Evolutionary conservation across 1,139 yeast species (phyloP).

Genomic region (Yamadazyma trypodendri): DNA sequence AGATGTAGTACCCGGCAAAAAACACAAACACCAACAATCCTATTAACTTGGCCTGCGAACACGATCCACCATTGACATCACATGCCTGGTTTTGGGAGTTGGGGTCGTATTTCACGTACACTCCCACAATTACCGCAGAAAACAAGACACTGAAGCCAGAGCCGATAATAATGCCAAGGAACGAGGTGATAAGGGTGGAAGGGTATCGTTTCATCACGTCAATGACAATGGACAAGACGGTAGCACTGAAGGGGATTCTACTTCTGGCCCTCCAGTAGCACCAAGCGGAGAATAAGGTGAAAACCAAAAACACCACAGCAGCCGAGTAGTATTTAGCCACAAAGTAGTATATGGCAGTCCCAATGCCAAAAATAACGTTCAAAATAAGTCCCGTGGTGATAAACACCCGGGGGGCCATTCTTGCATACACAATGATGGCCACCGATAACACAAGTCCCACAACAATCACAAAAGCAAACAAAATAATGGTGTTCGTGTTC

Average conservation of each 20-base stretch:
- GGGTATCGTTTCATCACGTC: slow-evolving; percentile 75
- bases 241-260: slow-evolving; percentile 72
- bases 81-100: slow-evolving; percentile 36
- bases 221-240: slow-evolving; percentile 68
- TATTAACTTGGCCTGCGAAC: slow-evolving; percentile 65
- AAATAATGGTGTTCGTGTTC: slow-evolving; percentile 70
- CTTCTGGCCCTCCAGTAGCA: slow-evolving; percentile 73
- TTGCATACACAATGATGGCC: slow-evolving; percentile 57
- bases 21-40: slow-evolving; percentile 70
- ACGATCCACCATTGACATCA: slow-evolving; percentile 56
- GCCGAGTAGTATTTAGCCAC: slow-evolving; percentile 69
- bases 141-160: slow-evolving; percentile 67
- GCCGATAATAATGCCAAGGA: slow-evolving; percentile 63
- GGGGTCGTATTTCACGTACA: slow-evolving; percentile 69
- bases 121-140: slow-evolving; percentile 66
- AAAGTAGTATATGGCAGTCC: slow-evolving; percentile 73
- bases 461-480: slow-evolving; percentile 66
- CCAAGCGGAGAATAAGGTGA: slow-evolving; percentile 63
- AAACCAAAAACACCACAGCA: slow-evolving; percentile 69
- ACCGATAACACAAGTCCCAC: slow-evolving; percentile 61
- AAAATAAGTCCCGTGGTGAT: slow-evolving; percentile 68
- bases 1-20: slow-evolving; percentile 82
- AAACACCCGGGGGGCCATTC: slow-evolving; percentile 64
- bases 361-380: slow-evolving; percentile 69
- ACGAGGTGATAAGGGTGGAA: slow-evolving; percentile 62